phyloP scores from a whole-genome alignment of 305 asterid genomes.

The Striga hermonthica region DNA sequence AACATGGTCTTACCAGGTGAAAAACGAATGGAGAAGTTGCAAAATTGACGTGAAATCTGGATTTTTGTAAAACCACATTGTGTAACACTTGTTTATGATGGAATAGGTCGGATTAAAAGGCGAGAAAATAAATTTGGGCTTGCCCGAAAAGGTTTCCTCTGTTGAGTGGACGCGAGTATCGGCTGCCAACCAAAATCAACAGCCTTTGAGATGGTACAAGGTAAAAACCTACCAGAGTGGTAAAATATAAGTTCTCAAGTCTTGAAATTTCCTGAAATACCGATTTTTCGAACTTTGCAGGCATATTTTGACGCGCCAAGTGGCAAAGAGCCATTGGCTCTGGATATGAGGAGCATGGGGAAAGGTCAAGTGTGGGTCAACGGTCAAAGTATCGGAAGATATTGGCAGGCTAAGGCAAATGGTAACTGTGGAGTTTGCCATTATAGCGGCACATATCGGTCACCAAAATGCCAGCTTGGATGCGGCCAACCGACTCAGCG shows the following conservation, averaged over 20 bases:
- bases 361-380: slow-evolving; percentile 88
- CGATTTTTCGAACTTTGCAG: slow-evolving; percentile 34
- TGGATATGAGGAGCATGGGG: slow-evolving; percentile 77
- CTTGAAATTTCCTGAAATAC: not conserved
- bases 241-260: not conserved
- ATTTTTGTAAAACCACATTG: not conserved
- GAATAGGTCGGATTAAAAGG: slow-evolving; percentile 64
- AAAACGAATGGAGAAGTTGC: not conserved
- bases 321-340: slow-evolving; percentile 71
- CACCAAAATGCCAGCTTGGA: slow-evolving; percentile 65
- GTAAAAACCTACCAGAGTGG: slow-evolving; percentile 40
- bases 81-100: not conserved
- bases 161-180: slow-evolving; percentile 57
- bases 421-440: slow-evolving; percentile 56
- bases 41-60: not conserved
- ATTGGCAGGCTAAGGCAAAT: slow-evolving; percentile 56
- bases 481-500: slow-evolving; percentile 67
- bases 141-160: slow-evolving; percentile 43
- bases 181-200: slow-evolving; percentile 40
- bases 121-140: slow-evolving; percentile 53
- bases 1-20: slow-evolving; percentile 76
- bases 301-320: slow-evolving; percentile 64
- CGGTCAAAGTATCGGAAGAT: slow-evolving; percentile 81
- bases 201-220: slow-evolving; percentile 71
- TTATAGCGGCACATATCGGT: slow-evolving; percentile 49